A percentile compares a stretch with the other conserved stretches of the same genome.
phyloP scores from a whole-genome alignment of 1,284 basidiomycete genomes.

The Ceratobasidium sp. region DNA sequence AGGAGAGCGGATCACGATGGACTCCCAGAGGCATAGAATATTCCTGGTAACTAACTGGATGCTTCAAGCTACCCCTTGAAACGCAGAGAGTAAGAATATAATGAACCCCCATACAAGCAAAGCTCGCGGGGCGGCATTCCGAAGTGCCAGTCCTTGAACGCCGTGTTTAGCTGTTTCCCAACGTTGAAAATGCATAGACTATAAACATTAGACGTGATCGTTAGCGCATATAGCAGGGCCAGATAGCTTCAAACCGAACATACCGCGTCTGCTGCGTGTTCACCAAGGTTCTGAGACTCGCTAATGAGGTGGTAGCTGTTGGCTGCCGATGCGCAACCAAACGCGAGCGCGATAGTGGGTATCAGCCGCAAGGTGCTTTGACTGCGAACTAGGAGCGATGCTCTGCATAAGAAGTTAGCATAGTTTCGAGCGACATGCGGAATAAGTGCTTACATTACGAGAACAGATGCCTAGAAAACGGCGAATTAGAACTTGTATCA shows the following conservation, averaged over 20 bases:
- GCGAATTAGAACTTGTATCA: not conserved
- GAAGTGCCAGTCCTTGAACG: not conserved
- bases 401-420: not conserved
- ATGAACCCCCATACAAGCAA: constrained; percentile 1
- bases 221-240: too few species aligned
- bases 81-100: not conserved
- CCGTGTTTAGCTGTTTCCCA: constrained; percentile 7
- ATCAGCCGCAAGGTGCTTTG: not conserved
- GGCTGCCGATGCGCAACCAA: not conserved
- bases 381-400: not conserved
- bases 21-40: too few species aligned
- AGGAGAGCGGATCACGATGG: too few species aligned
- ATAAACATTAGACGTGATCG: not conserved
- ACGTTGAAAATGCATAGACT: constrained; percentile 6
- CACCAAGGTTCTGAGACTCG: constrained; percentile 21
- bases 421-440: not conserved
- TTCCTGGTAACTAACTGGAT: too few species aligned
- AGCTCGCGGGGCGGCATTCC: constrained; percentile 10
- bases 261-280: constrained; percentile 16
- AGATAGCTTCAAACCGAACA: not conserved
- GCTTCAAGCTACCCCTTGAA: not conserved
- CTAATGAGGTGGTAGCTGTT: constrained; percentile 4
- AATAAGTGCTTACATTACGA: constrained; percentile 5
- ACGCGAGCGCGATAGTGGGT: not conserved
- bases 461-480: constrained; percentile 4